These are phyloP conservation scores for Cucurbita maxima DNA, from an alignment of 306 rosid species.

Conservation along the genomic window DNA sequence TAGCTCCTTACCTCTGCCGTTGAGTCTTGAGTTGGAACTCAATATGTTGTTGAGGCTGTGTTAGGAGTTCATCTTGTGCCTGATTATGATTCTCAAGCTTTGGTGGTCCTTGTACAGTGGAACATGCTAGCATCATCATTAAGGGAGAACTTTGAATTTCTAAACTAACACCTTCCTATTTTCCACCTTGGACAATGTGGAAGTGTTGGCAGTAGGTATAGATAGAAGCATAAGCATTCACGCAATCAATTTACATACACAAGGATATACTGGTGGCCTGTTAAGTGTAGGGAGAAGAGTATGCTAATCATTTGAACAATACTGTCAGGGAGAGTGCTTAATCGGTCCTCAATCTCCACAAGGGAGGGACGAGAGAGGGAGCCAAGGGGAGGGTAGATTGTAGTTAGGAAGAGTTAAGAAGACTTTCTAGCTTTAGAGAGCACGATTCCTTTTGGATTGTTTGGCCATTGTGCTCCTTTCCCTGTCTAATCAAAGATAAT, in stretches of 20 bases:
- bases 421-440: too few species aligned
- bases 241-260: not conserved
- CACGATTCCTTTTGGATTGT: too few species aligned
- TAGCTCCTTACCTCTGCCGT: not conserved
- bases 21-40: not conserved
- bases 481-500: too few species aligned
- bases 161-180: too few species aligned
- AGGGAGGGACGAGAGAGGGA: not conserved
- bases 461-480: too few species aligned
- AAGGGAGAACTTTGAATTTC: too few species aligned
- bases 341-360: not conserved
- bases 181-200: too few species aligned
- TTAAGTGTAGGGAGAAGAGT: not conserved
- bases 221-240: not conserved
- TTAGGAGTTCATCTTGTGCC: too few species aligned
- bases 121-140: too few species aligned
- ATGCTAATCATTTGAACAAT: not conserved
- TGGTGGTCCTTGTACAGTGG: too few species aligned
- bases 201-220: not conserved
- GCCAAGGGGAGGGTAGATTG: not conserved
- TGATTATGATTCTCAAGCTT: too few species aligned
- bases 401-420: too few species aligned
- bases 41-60: not conserved
- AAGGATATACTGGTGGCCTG: not conserved
- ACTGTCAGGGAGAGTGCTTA: not conserved